A percentile compares a stretch with the other conserved stretches of the same genome.
Conservation (phyloP, 208 protist genomes). For the Porcisia hertigi region DNA sequence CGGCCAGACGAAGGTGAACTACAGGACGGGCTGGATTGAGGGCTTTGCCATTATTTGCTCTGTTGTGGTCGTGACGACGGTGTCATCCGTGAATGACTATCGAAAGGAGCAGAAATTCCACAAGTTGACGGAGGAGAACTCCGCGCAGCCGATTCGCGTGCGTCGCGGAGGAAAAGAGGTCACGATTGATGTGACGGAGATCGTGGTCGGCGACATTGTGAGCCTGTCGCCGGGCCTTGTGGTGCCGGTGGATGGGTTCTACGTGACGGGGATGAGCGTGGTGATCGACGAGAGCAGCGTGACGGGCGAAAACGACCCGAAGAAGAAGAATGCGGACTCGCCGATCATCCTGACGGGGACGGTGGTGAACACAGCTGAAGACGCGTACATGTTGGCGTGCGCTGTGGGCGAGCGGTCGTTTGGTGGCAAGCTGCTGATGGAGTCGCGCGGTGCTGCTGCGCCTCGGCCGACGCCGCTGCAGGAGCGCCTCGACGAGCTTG, state of each 20-base stretch:
- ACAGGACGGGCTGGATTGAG: conserved; percentile 95
- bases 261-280: conserved; percentile 76
- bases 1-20: conserved; percentile 61
- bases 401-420: conserved; percentile 93
- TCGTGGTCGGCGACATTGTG: conserved; percentile 96
- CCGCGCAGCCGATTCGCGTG: conserved; percentile 85
- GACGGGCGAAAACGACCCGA: conserved; percentile 93
- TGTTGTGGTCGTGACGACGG: conserved; percentile 93
- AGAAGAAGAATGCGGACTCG: conserved; percentile 63
- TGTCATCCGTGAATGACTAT: conserved; percentile 95
- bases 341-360: conserved; percentile 92
- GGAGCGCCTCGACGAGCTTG: conserved; percentile 89
- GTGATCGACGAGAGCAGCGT: conserved; percentile 92
- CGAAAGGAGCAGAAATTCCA: conserved; percentile 95
- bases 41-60: conserved; percentile 96
- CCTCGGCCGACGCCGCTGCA: conserved; percentile 93
- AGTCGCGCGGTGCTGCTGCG: conserved; percentile 47
- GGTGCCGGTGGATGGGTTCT: conserved; percentile 94
- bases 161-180: conserved; percentile 86
- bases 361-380: conserved; percentile 84
- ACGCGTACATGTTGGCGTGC: conserved; percentile 89
- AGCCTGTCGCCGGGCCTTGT: conserved; percentile 86
- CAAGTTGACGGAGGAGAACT: conserved; percentile 92
- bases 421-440: conserved; percentile 89
- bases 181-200: conserved; percentile 91